Base-by-base conservation (phyloP, 495 filamentous ascomycete species). In the Annulohypoxylon nitens region DNA sequence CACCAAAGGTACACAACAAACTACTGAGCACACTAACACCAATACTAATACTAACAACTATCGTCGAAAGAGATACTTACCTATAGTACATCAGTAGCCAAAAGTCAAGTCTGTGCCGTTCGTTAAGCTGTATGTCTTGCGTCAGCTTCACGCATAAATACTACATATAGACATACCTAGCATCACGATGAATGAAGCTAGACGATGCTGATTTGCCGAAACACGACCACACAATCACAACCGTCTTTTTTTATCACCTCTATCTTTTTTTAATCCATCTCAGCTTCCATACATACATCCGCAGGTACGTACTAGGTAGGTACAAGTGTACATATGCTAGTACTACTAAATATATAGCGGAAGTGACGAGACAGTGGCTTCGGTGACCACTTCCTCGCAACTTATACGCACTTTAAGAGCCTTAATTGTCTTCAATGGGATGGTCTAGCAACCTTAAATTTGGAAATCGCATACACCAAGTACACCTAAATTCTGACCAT, bases 361-460 rank as follows among this genome's bases (percentile, higher is more conserved):
- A 26, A 60, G 36, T 9, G 10, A 12, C 12, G 36, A 5, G 11
- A 25, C 2, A 8, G 18, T 30, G 18, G 33, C 53, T 47, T 68
- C 65, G 65, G 57, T 36, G 57, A 61, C 57, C 57, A 59, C 55
- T 43, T 51, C 8, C 11, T 58, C 53, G 37, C 43, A 25, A 34
- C 33, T 45, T n/a, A 53, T 47, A 61, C n/a, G 23, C 34, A 61
- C 58, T 61, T 41, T 41, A 43, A 58, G 41, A 59, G 48, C 64
- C 37, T 45, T 59, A 23, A 60, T 37, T 37, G 53, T 10, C 20
- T 14, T 3, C 23, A 39, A 57, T 57, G 43, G 10, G 33, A 58
- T 67, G 59, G 33, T 59, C 50, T 64, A 72, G 51, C 64, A 73
- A 73, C 64, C 61, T 74, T 74, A 74, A 69, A 69, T 57, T 57